A percentile compares a stretch with the other conserved stretches of the same genome.
phyloP scores from a whole-genome alignment of 441 rosid genomes.

The Hypseocharis bilobata region DNA sequence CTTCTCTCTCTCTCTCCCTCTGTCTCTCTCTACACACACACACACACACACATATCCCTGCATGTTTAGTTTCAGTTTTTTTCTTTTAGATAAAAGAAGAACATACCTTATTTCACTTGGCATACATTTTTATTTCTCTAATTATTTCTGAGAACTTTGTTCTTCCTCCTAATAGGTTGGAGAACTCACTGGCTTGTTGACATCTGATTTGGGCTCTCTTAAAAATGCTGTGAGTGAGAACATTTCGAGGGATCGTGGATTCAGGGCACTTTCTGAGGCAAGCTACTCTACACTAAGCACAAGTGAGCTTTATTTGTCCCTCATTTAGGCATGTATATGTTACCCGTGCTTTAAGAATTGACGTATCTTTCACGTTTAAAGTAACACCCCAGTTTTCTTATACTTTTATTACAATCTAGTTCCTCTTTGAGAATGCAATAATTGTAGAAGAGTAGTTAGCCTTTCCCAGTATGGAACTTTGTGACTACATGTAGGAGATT shows the following conservation, averaged over 20 bases:
- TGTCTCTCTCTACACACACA: too few species aligned
- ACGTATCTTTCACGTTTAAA: slow-evolving; percentile 12
- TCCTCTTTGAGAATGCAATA: neutral
- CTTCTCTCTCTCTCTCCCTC: too few species aligned
- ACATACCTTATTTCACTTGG: too few species aligned
- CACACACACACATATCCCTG: too few species aligned
- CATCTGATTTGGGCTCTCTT: slow-evolving; percentile 80
- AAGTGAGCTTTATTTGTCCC: slow-evolving; percentile 51
- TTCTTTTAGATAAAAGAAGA: too few species aligned
- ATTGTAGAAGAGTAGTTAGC: slow-evolving; percentile 8
- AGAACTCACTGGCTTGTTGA: slow-evolving; percentile 69
- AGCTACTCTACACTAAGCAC: slow-evolving; percentile 56
- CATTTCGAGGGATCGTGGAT: slow-evolving; percentile 86
- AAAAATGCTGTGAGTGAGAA: slow-evolving; percentile 76
- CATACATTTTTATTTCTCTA: too few species aligned
- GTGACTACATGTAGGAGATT: slow-evolving; percentile 12
- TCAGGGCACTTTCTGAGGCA: slow-evolving; percentile 97
- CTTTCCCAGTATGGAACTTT: slow-evolving; percentile 1
- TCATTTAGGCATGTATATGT: slow-evolving; percentile 23
- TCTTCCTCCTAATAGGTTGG: slow-evolving; percentile 47
- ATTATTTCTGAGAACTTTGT: too few species aligned
- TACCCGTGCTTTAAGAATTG: slow-evolving; percentile 16
- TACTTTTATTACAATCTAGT: neutral
- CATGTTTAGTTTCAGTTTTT: too few species aligned
- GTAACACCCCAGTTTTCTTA: neutral